A percentile compares a stretch with the other conserved stretches of the same genome.
phyloP scores from a whole-genome alignment of 2,329 filamentous ascomycete species.

The Dothistroma pini region DNA sequence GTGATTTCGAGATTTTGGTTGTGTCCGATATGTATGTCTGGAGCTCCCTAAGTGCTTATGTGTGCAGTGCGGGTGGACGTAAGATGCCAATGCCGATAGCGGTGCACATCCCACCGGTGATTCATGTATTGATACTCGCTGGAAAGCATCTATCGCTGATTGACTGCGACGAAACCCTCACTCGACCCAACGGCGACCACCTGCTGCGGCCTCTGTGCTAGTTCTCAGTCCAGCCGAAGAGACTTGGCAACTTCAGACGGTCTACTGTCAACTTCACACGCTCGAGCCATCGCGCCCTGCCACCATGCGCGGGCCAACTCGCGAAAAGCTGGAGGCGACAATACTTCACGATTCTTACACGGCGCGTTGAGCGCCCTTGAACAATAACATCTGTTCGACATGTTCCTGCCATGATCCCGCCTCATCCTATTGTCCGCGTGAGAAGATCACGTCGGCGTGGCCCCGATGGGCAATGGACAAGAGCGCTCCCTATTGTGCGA shows the following conservation, averaged over 20 bases:
- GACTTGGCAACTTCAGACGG: no score
- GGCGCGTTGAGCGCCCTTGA: neutral
- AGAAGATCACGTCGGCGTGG: neutral
- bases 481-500: neutral
- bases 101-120: neutral
- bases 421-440: neutral
- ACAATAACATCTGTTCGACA: neutral
- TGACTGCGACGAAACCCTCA: neutral
- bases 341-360: neutral
- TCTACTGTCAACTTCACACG: neutral
- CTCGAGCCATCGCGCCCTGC: neutral
- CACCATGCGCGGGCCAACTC: neutral
- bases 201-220: no score
- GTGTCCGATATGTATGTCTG: no score
- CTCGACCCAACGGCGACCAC: neutral
- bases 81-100: neutral
- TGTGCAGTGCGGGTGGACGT: no score
- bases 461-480: neutral
- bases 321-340: neutral
- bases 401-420: neutral
- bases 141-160: no score
- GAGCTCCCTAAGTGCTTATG: no score
- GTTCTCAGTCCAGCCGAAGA: no score
- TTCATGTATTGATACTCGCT: no score
- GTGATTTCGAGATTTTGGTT: no score